A percentile compares a stretch with the other conserved stretches of the same genome.
These are phyloP conservation scores for Nakaseomyces nivariensis DNA, from an alignment of 1,139 yeast genomes.

Conservation along the genomic window DNA sequence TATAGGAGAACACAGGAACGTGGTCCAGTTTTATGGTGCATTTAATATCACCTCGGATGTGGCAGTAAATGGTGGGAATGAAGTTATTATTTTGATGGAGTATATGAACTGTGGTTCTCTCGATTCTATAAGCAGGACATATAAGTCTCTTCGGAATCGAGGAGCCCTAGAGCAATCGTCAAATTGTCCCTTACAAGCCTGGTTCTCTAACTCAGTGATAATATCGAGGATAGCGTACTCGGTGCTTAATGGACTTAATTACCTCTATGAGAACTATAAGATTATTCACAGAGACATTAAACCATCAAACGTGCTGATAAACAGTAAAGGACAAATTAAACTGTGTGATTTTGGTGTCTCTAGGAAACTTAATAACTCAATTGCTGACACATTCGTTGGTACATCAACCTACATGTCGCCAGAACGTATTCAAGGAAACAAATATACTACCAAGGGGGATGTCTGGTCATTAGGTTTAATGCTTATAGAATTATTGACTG, in stretches of 20 bases:
- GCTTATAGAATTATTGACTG: slow-evolving; percentile 80
- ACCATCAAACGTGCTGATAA: slow-evolving; percentile 78
- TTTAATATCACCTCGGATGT: slow-evolving; percentile 31
- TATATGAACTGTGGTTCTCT: slow-evolving; percentile 91
- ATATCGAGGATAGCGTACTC: slow-evolving; percentile 67
- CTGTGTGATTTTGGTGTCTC: slow-evolving; percentile 92
- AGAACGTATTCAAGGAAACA: slow-evolving; percentile 89
- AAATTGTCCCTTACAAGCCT: slow-evolving; percentile 29
- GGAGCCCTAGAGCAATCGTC: not conserved
- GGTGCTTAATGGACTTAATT: slow-evolving; percentile 71
- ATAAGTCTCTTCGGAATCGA: slow-evolving; percentile 11
- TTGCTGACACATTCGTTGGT: slow-evolving; percentile 96
- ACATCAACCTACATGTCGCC: slow-evolving; percentile 98
- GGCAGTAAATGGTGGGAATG: slow-evolving; percentile 18
- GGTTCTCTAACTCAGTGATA: slow-evolving; percentile 52
- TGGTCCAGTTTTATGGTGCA: slow-evolving; percentile 87
- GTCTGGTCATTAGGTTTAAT: slow-evolving; percentile 94
- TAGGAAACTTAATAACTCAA: slow-evolving; percentile 79
- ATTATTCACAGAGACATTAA: slow-evolving; percentile 90
- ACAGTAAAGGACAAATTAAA: slow-evolving; percentile 70
- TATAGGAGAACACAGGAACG: slow-evolving; percentile 67
- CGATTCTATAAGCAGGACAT: slow-evolving; percentile 55
- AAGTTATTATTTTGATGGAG: slow-evolving; percentile 74
- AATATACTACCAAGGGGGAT: slow-evolving; percentile 86
- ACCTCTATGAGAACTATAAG: slow-evolving; percentile 69